Conservation (phyloP, 1,284 basidiomycete species). For the Coniferiporia weirii region DNA sequence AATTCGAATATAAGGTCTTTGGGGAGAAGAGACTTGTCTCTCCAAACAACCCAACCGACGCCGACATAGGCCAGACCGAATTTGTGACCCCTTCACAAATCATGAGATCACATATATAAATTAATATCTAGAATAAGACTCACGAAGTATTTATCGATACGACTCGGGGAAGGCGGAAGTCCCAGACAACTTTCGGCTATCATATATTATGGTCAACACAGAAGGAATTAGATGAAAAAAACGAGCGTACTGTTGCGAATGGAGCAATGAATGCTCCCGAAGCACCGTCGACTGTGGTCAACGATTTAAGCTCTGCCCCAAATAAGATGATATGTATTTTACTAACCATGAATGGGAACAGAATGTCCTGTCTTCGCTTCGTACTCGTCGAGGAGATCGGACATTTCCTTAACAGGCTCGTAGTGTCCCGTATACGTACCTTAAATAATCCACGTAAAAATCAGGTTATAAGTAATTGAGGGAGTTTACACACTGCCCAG, state of each 20-base stretch:
- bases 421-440: conserved; percentile 92
- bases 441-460: conserved; percentile 22
- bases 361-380: conserved; percentile 74
- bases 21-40: conserved; percentile 64
- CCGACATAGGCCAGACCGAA: conserved; percentile 86
- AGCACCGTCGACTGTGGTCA: conserved; percentile 59
- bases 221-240: background rate
- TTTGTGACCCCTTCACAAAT: conserved; percentile 63
- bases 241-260: conserved; percentile 50
- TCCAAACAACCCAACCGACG: conserved; percentile 86
- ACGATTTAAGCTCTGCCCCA: conserved; percentile 2
- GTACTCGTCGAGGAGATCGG: conserved; percentile 80
- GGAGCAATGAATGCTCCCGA: conserved; percentile 85
- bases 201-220: conserved; percentile 19
- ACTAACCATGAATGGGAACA: conserved; percentile 77
- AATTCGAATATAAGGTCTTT: conserved; percentile 93
- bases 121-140: conserved; percentile 14
- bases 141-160: conserved; percentile 81
- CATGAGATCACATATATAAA: background rate
- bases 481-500: conserved; percentile 50
- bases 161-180: conserved; percentile 83
- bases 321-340: conserved; percentile 25
- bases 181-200: conserved; percentile 77
- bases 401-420: conserved; percentile 87
- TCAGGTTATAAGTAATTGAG: conserved; percentile 19